These are phyloP conservation scores for Atkinsonella texensis DNA, from an alignment of 2,329 filamentous ascomycete species.

Conservation along the genomic window DNA sequence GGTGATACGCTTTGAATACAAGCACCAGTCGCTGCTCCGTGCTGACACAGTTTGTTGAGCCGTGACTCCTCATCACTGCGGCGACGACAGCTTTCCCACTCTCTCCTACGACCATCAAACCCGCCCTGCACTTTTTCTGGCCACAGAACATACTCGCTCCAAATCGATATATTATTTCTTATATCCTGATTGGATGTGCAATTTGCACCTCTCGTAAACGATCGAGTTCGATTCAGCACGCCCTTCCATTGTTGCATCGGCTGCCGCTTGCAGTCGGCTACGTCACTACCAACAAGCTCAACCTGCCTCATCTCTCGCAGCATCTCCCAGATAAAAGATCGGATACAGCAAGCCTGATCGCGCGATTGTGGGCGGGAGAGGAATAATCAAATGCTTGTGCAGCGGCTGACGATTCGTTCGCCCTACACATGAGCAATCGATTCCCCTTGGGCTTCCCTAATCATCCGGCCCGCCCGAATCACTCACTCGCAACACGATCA, in stretches of 20 bases:
- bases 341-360: background rate
- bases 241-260: background rate
- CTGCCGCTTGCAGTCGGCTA: background rate
- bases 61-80: slow-evolving; percentile 1
- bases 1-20: background rate
- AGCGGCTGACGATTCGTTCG: background rate
- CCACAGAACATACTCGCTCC: background rate
- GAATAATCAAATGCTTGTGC: background rate
- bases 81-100: slow-evolving; percentile 1
- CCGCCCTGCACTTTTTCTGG: background rate
- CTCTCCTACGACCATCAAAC: background rate
- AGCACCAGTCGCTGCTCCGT: background rate
- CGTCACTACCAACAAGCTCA: background rate
- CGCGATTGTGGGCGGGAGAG: background rate
- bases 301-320: background rate
- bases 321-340: background rate
- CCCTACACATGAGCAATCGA: background rate
- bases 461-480: background rate
- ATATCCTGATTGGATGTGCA: background rate
- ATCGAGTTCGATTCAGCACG: background rate
- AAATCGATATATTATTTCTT: background rate
- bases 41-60: background rate
- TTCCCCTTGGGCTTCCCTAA: background rate
- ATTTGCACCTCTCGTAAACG: background rate
- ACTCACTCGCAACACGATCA: background rate